A percentile compares a stretch with the other conserved stretches of the same genome.
Conservation (phyloP, 2,329 filamentous ascomycete genomes). For the Pseudohalonectria lignicola region DNA sequence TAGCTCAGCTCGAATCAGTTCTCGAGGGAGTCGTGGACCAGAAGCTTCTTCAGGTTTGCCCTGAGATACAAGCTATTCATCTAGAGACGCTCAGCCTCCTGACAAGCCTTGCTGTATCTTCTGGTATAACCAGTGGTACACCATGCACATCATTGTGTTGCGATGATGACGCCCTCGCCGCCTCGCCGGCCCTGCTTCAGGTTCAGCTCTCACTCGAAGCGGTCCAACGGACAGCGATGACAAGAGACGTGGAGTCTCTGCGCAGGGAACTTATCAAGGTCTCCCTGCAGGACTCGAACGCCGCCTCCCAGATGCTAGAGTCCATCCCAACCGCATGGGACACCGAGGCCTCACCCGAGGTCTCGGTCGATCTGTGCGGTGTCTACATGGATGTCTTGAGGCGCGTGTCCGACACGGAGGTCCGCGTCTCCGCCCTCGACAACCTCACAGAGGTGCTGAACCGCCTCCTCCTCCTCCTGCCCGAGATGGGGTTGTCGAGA, state of each 20-base stretch:
- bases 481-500: no score
- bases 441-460: slow-evolving; percentile 37
- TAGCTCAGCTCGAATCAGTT: no score
- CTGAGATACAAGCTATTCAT: slow-evolving; percentile 33
- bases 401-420: slow-evolving; percentile 26
- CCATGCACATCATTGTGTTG: no score
- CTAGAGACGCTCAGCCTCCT: slow-evolving; percentile 34
- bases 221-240: slow-evolving; percentile 19
- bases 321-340: slow-evolving; percentile 19
- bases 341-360: slow-evolving; percentile 8
- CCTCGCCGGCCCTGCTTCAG: slow-evolving; percentile 23
- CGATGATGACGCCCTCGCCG: neutral
- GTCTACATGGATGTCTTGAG: slow-evolving; percentile 32
- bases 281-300: slow-evolving; percentile 26
- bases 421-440: slow-evolving; percentile 33
- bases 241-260: slow-evolving; percentile 10
- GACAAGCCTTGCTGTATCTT: slow-evolving; percentile 8
- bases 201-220: slow-evolving; percentile 23
- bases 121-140: no score
- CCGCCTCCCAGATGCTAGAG: slow-evolving; percentile 28
- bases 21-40: no score
- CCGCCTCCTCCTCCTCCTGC: slow-evolving; percentile 21
- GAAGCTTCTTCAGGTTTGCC: slow-evolving; percentile 10
- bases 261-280: slow-evolving; percentile 21
- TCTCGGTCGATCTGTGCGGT: slow-evolving; percentile 21